phyloP scores from a whole-genome alignment of 176 grass and related monocot species.

The Eragrostis curvula region DNA sequence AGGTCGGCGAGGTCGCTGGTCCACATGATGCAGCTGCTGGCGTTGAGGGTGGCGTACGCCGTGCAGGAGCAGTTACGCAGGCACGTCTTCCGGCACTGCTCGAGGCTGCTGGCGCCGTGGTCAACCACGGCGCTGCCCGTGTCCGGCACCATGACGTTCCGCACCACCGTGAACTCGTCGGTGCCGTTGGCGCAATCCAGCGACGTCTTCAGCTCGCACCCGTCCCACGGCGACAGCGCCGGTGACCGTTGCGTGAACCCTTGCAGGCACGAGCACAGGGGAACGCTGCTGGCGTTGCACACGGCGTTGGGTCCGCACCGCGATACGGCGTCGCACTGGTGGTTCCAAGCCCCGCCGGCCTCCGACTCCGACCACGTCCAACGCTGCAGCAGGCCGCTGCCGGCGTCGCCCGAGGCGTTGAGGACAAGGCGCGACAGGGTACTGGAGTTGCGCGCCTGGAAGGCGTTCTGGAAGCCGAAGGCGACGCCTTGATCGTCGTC shows the following conservation, averaged over 20 bases:
- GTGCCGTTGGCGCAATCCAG: conserved; percentile 53
- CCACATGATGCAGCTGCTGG: conserved; percentile 66
- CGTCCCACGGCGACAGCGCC: conserved; percentile 24
- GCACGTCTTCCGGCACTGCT: conserved; percentile 47
- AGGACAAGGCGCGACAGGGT: conserved; percentile 44
- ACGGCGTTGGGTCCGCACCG: conserved; percentile 48
- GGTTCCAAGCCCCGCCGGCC: conserved; percentile 22
- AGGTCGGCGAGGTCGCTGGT: conserved; percentile 47
- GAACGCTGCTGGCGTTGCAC: conserved; percentile 40
- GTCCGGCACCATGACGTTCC: conserved; percentile 59
- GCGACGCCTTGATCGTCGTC: conserved; percentile 27
- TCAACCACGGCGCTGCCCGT: conserved; percentile 43
- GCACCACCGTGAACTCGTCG: conserved; percentile 52
- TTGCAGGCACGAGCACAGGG: conserved; percentile 48
- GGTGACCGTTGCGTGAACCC: conserved; percentile 54
- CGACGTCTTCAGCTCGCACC: conserved; percentile 44
- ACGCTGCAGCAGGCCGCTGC: conserved; percentile 47
- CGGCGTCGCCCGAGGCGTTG: conserved; percentile 10
- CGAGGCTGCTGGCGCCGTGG: conserved; percentile 13
- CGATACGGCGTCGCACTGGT: conserved; percentile 58
- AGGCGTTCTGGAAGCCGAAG: conserved; percentile 63
- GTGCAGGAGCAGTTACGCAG: conserved; percentile 64
- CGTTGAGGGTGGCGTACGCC: conserved; percentile 57
- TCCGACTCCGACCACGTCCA: conserved; percentile 57
- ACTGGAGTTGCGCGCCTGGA: conserved; percentile 27